phyloP scores from a whole-genome alignment of 345 rosid genomes.

The Bretschneidera sinensis region DNA sequence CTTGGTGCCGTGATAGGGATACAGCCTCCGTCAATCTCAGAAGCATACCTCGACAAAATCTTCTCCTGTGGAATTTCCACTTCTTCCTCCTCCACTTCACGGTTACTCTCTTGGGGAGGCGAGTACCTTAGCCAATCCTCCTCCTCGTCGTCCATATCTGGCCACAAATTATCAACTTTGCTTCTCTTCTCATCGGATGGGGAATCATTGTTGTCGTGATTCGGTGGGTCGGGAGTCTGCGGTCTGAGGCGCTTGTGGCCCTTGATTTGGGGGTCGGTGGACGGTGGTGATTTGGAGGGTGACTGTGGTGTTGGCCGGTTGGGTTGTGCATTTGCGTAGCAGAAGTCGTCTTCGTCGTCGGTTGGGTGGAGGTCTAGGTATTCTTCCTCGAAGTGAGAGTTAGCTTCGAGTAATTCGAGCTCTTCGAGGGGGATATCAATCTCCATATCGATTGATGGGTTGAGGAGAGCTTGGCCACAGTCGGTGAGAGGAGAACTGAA shows the following conservation, averaged over 20 bases:
- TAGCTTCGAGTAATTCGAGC: conserved; percentile 85
- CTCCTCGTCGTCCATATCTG: conserved; percentile 19
- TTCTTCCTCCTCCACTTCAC: conserved; percentile 20
- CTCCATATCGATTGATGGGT: conserved; percentile 45
- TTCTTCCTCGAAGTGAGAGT: conserved; percentile 40
- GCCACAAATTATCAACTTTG: conserved; percentile 23
- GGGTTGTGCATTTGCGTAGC: conserved; percentile 12
- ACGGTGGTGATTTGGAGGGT: conserved; percentile 17
- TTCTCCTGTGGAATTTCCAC: conserved; percentile 40
- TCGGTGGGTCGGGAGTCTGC: conserved; percentile 20
- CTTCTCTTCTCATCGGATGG: conserved; percentile 48
- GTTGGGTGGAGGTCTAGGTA: conserved; percentile 33
- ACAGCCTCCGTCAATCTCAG: conserved; percentile 77
- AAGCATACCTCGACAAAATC: conserved; percentile 56
- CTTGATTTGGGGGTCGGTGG: conserved; percentile 14
- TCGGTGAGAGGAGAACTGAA: not conserved
- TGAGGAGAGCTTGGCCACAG: not conserved
- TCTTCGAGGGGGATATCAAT: conserved; percentile 78
- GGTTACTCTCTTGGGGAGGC: conserved; percentile 31
- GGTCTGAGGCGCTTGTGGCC: conserved; percentile 50
- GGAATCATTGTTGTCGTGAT: conserved; percentile 12
- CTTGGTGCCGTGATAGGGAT: conserved; percentile 77
- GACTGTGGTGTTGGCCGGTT: conserved; percentile 18
- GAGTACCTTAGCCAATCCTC: conserved; percentile 70
- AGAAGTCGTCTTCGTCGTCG: conserved; percentile 24